These are phyloP conservation scores for Alternaria sp. DNA, from an alignment of 2,329 filamentous ascomycete genomes.

Conservation along the genomic window DNA sequence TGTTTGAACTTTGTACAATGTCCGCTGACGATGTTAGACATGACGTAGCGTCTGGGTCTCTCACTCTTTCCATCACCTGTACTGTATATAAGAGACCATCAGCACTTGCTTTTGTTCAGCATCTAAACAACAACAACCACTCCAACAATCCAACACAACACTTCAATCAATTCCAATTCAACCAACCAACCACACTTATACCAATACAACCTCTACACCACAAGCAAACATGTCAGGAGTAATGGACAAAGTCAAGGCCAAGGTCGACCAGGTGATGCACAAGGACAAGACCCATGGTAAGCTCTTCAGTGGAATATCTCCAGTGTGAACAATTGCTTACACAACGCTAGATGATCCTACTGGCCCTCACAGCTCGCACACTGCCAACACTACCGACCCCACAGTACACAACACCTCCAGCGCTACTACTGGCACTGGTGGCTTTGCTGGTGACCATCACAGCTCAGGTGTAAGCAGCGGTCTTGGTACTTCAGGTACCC, in stretches of 20 bases:
- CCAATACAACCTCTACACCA: slow-evolving; percentile 14
- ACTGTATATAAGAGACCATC: slow-evolving; percentile 27
- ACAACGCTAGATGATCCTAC: slow-evolving; percentile 33
- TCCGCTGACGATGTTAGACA: slow-evolving; percentile 24
- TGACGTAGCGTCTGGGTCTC: slow-evolving; percentile 33
- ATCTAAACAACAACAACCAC: slow-evolving; percentile 11
- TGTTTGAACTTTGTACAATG: slow-evolving; percentile 24
- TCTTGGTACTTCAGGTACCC: slow-evolving; percentile 7
- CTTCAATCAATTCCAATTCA: slow-evolving; percentile 3
- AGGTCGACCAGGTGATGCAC: slow-evolving; percentile 49
- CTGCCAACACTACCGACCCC: slow-evolving; percentile 35
- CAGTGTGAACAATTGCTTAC: slow-evolving; percentile 3
- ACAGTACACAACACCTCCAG: slow-evolving; percentile 15
- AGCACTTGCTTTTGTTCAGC: slow-evolving; percentile 13
- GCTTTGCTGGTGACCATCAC: background rate
- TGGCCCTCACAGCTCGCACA: slow-evolving; percentile 39
- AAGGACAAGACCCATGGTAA: slow-evolving; percentile 44
- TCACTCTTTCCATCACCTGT: slow-evolving; percentile 17
- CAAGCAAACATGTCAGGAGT: slow-evolving; percentile 37
- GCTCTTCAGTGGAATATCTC: background rate
- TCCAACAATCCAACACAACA: background rate
- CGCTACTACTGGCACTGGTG: slow-evolving; percentile 20
- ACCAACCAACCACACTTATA: slow-evolving; percentile 8
- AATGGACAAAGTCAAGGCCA: slow-evolving; percentile 50
- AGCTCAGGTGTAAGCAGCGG: slow-evolving; percentile 11